These are phyloP conservation scores for Ophiostoma quercus DNA, from an alignment of 2,329 filamentous ascomycete species.

Conservation along the genomic window DNA sequence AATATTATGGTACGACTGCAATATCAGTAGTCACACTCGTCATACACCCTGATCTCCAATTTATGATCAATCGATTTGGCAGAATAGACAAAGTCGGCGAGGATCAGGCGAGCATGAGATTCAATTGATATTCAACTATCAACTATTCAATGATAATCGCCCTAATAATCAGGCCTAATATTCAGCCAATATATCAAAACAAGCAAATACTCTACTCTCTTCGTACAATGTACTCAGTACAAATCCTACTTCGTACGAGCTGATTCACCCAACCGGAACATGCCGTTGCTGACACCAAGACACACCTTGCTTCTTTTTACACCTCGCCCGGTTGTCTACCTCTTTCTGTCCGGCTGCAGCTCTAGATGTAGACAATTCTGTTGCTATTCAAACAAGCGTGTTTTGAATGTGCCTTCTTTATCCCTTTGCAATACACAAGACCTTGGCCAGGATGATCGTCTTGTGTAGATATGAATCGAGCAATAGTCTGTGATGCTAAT, in stretches of 20 bases:
- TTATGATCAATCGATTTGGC: neutral
- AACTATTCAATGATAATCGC: too few species aligned
- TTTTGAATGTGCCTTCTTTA: neutral
- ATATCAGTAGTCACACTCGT: neutral
- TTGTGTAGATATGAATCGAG: neutral
- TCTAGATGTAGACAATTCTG: neutral
- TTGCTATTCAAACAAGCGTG: too few species aligned
- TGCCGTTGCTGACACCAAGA: neutral
- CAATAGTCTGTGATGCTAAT: neutral
- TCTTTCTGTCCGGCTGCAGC: constrained; percentile 2
- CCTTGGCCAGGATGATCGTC: neutral
- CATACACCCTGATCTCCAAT: neutral
- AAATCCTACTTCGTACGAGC: too few species aligned
- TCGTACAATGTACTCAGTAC: too few species aligned
- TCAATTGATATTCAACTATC: neutral
- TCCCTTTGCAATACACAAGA: constrained; percentile 1
- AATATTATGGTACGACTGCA: too few species aligned
- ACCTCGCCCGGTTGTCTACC: neutral
- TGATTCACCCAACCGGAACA: neutral
- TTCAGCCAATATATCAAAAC: neutral
- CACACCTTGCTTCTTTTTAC: neutral
- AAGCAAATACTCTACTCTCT: neutral
- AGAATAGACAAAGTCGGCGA: neutral
- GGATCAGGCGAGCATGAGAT: neutral
- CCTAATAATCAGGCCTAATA: too few species aligned